phyloP scores from a whole-genome alignment of 345 rosid species.

The Limnanthes douglasii region DNA sequence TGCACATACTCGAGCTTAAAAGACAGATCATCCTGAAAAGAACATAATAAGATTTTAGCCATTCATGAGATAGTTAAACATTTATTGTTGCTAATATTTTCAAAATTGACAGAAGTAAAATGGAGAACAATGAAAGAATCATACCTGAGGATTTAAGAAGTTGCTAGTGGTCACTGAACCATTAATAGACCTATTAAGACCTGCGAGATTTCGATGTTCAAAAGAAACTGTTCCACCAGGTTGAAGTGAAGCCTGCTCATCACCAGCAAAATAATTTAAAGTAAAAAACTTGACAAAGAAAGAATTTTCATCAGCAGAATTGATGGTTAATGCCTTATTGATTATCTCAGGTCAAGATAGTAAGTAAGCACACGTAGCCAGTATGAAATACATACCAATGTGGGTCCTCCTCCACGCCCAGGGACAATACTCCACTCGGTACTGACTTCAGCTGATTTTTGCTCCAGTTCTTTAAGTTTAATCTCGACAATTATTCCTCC shows the following conservation, averaged over 20 bases:
- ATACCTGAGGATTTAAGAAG: constrained; percentile 86
- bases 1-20: constrained; percentile 97
- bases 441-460: constrained; percentile 97
- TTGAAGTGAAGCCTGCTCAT: constrained; percentile 71
- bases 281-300: neutral
- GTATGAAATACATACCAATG: constrained; percentile 37
- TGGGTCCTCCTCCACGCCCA: constrained; percentile 95
- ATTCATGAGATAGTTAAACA: too few relatives aligned
- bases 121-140: neutral
- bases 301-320: neutral
- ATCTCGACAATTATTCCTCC: constrained; percentile 97
- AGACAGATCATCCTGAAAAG: constrained; percentile 83
- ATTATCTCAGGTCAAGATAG: too few relatives aligned
- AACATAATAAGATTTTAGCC: constrained; percentile 5
- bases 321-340: too few relatives aligned
- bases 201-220: constrained; percentile 82
- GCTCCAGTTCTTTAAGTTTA: constrained; percentile 92
- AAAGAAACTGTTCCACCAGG: constrained; percentile 98
- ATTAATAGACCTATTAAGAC: constrained; percentile 83
- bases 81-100: too few relatives aligned
- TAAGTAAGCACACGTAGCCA: too few relatives aligned
- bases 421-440: constrained; percentile 99
- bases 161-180: constrained; percentile 98
- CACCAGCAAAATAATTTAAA: too few relatives aligned
- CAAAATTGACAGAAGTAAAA: neutral